These are phyloP conservation scores for Sarcodon aspratus DNA, from an alignment of 768 basidiomycete genomes.

Conservation along the genomic window DNA sequence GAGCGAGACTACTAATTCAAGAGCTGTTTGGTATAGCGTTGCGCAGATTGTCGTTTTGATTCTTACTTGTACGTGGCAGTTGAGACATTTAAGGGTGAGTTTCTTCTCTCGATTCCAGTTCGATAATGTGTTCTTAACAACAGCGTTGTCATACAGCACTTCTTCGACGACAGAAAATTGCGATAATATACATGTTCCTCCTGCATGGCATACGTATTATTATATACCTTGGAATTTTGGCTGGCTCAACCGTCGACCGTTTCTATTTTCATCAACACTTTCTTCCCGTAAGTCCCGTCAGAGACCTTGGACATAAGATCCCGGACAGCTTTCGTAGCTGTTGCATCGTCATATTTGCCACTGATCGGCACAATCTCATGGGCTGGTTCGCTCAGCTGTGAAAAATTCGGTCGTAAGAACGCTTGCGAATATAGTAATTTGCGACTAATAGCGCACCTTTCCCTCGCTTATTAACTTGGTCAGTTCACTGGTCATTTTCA, in stretches of 20 bases:
- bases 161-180: conserved; percentile 82
- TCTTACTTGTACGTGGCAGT: conserved; percentile 85
- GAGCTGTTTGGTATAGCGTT: conserved; percentile 91
- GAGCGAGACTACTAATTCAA: conserved; percentile 83
- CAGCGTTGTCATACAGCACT: conserved; percentile 34
- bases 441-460: conserved; percentile 26
- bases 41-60: conserved; percentile 79
- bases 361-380: conserved; percentile 56
- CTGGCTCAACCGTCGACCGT: background rate
- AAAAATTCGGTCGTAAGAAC: background rate
- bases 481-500: conserved; percentile 37
- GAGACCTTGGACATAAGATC: conserved; percentile 21
- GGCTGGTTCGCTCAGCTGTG: conserved; percentile 54
- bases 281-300: conserved; percentile 33
- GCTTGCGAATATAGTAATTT: background rate
- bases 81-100: conserved; percentile 80
- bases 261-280: conserved; percentile 32
- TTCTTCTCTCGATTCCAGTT: background rate
- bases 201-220: conserved; percentile 1
- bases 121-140: background rate
- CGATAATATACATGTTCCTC: conserved; percentile 27
- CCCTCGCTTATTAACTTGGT: conserved; percentile 40
- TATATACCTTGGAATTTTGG: background rate
- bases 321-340: conserved; percentile 21
- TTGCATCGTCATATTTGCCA: conserved; percentile 24